phyloP scores from a whole-genome alignment of 371 early-diverging fungal genomes.

The Circinella umbellata region DNA sequence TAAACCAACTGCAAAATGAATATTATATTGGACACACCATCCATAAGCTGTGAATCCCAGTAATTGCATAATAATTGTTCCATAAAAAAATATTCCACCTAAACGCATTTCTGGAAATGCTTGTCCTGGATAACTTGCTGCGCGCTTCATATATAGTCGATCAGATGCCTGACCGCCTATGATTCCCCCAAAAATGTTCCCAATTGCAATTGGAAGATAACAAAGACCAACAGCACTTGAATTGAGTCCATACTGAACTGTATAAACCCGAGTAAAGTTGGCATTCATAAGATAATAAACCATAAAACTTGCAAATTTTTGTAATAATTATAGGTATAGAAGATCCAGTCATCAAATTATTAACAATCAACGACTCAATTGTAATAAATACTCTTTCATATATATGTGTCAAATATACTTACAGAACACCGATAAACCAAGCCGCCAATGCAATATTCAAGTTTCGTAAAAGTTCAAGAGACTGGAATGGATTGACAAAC shows the following conservation, averaged over 20 bases:
- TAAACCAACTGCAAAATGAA: constrained; percentile 45
- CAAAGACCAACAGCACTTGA: constrained; percentile 32
- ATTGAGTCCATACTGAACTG: constrained; percentile 27
- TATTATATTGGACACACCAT: constrained; percentile 45
- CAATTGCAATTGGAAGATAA: constrained; percentile 32
- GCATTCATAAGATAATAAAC: constrained; percentile 29
- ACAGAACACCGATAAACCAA: constrained; percentile 38
- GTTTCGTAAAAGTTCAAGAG: constrained; percentile 31
- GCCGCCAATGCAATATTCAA: constrained; percentile 40
- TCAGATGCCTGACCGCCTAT: constrained; percentile 48
- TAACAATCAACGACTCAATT: too few species aligned
- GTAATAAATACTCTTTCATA: too few species aligned
- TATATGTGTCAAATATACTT: constrained; percentile 21
- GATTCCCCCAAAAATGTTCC: constrained; percentile 39
- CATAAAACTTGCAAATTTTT: constrained; percentile 19
- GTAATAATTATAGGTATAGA: too few species aligned
- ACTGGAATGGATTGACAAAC: constrained; percentile 34
- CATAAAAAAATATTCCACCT: constrained; percentile 28
- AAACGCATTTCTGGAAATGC: constrained; percentile 47
- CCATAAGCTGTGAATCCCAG: constrained; percentile 39
- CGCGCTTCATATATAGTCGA: constrained; percentile 27
- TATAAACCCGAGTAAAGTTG: constrained; percentile 28
- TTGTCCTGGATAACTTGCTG: constrained; percentile 13
- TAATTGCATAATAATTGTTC: constrained; percentile 23
- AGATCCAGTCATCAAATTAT: too few species aligned